Base-by-base conservation (phyloP, 192 early-diverging fungal species). In the Backusella circina region DNA sequence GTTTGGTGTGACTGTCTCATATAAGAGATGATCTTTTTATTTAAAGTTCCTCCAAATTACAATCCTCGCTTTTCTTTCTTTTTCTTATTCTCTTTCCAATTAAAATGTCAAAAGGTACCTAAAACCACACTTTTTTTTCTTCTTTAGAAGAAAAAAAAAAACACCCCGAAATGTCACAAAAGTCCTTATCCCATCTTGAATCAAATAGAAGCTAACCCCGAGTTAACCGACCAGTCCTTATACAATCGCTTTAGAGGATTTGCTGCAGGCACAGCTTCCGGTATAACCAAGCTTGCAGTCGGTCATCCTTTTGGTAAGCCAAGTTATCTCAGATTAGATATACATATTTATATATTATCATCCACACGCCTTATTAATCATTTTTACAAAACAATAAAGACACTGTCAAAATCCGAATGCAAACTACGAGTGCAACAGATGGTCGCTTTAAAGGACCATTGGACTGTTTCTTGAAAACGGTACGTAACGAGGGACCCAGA, bases 321-420 rank as follows among this genome's bases (percentile, higher is more conserved):
- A 57, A 23, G n/a, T 26, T 3, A 57, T 57, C 10, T n/a, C 54
- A 3, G 21, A 2, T 2, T 30, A 6, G 16, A 65, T 8, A n/a
- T n/a, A n/a, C n/a, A n/a, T n/a, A n/a, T n/a, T n/a, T n/a, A n/a
- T 9, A 57, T 26, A 0, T 31, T 50, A 57, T 30, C 8, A 50
- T n/a, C 32, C 28, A 30, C 18, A 66, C 36, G 35, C 35, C 37
- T 36, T 23, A 1, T 4, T 15, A 50, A 23, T 32, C 1, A 5
- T 21, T 6, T 31, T 35, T 38, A 16, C 61, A 33, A 12, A 32
- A 35, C 6, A 26, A 23, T 61, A 21, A 79, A 86, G 93, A 95
- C 80, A 93, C 91, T 0, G 84, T 95, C 72, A 95, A 95, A 85
- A 88, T 95, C 67, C 89, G 93, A 23, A 85, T 93, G 80, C 93